Evolutionary conservation across 305 asterid genomes (phyloP).

Genomic region (Solanum chacoense): DNA sequence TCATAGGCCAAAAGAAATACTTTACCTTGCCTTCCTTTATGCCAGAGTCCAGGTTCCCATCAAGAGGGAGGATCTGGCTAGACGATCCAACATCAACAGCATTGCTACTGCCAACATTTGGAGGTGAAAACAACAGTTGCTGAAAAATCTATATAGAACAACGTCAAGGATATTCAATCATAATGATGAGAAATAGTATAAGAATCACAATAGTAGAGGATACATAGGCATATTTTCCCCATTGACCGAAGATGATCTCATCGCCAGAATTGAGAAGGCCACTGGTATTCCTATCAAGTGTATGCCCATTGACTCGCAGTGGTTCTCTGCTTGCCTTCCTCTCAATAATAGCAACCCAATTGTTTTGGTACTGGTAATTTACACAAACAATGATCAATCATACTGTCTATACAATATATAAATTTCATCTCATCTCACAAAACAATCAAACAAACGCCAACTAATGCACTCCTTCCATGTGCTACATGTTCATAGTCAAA

Average conservation of each 20-base stretch:
- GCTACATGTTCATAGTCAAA: background rate
- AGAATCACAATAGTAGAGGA: background rate
- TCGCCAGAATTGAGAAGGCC: background rate
- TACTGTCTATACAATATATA: background rate
- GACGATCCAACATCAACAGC: slow-evolving; percentile 39
- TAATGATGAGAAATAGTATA: background rate
- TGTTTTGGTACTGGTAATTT: background rate
- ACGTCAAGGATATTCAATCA: slow-evolving; percentile 29
- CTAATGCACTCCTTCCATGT: background rate
- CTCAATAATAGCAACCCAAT: background rate
- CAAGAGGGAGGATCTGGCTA: slow-evolving; percentile 39
- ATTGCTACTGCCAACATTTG: slow-evolving; percentile 34
- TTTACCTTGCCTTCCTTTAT: slow-evolving; percentile 43
- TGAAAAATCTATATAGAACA: slow-evolving; percentile 48
- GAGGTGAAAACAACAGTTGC: slow-evolving; percentile 31
- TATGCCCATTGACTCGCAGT: background rate
- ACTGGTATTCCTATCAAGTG: background rate
- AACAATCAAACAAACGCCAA: background rate
- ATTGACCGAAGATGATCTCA: background rate
- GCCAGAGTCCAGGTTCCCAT: slow-evolving; percentile 33
- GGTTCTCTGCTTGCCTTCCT: background rate
- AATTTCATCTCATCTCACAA: background rate
- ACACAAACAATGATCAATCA: background rate
- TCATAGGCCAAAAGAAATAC: background rate
- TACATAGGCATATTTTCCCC: background rate